phyloP scores from a whole-genome alignment of 768 basidiomycete species.

The Tulasnella sp. region DNA sequence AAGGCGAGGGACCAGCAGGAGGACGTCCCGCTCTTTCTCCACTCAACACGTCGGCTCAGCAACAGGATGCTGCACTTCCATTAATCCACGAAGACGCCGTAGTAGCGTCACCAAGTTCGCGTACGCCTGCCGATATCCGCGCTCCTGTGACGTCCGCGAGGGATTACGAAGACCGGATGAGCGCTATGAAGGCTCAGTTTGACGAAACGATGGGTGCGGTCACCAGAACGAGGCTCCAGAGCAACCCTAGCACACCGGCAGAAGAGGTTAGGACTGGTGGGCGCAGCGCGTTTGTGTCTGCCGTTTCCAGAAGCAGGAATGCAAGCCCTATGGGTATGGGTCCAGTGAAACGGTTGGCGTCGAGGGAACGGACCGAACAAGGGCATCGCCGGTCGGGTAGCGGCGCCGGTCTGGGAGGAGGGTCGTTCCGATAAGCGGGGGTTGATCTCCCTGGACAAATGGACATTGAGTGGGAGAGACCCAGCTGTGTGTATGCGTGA shows the following conservation, averaged over 20 bases:
- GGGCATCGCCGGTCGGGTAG: background rate
- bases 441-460: background rate
- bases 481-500: background rate
- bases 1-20: background rate
- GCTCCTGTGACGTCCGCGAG: background rate
- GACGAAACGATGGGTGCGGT: background rate
- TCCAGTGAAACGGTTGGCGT: background rate
- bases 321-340: background rate
- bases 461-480: slow-evolving; percentile 3
- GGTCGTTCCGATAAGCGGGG: background rate
- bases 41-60: background rate
- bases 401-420: background rate
- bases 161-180: background rate
- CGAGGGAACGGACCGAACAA: background rate
- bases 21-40: background rate
- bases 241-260: background rate
- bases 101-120: background rate
- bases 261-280: background rate
- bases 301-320: background rate
- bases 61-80: background rate
- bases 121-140: slow-evolving; percentile 5
- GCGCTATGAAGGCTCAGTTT: background rate
- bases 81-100: background rate
- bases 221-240: background rate
- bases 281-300: background rate